phyloP scores from a whole-genome alignment of 495 filamentous ascomycete species.

The Penicillium pancosmium region DNA sequence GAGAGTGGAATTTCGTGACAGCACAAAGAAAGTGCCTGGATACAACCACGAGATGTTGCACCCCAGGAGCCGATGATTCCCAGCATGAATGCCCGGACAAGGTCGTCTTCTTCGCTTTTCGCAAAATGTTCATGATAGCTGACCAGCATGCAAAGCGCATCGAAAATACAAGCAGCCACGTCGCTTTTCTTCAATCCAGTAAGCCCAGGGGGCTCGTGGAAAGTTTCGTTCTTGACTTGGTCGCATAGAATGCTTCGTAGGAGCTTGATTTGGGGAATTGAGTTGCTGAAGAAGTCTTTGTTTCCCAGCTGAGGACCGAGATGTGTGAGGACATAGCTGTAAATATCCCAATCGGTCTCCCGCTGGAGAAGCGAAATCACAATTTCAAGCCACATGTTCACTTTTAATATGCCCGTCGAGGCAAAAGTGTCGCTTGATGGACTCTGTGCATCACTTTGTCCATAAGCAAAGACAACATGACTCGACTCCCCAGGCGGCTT shows the following conservation, averaged over 20 bases:
- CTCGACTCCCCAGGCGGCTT: slow-evolving; percentile 52
- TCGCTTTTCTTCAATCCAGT: slow-evolving; percentile 84
- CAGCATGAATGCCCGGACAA: slow-evolving; percentile 80
- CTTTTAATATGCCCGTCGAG: slow-evolving; percentile 54
- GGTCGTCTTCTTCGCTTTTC: slow-evolving; percentile 84
- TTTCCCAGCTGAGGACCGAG: slow-evolving; percentile 88
- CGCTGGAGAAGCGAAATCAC: slow-evolving; percentile 73
- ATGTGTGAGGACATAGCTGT: slow-evolving; percentile 86
- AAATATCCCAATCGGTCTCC: slow-evolving; percentile 89
- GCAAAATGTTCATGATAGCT: slow-evolving; percentile 85
- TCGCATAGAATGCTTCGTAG: slow-evolving; percentile 79
- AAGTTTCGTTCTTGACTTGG: slow-evolving; percentile 72
- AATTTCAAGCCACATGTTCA: slow-evolving; percentile 75
- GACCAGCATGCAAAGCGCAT: slow-evolving; percentile 79
- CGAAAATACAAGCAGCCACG: slow-evolving; percentile 84
- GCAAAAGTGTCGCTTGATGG: slow-evolving; percentile 26
- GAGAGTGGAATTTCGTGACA: slow-evolving; percentile 89
- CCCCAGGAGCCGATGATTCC: slow-evolving; percentile 82
- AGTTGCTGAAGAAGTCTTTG: slow-evolving; percentile 76
- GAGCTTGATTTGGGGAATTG: slow-evolving; percentile 71
- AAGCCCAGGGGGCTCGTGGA: slow-evolving; percentile 71
- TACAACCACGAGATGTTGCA: slow-evolving; percentile 83
- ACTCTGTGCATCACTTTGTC: slow-evolving; percentile 22
- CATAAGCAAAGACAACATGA: slow-evolving; percentile 45
- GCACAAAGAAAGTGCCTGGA: slow-evolving; percentile 91